Conservation (phyloP, 352 stramenopile species). For the Pythium biforme region DNA sequence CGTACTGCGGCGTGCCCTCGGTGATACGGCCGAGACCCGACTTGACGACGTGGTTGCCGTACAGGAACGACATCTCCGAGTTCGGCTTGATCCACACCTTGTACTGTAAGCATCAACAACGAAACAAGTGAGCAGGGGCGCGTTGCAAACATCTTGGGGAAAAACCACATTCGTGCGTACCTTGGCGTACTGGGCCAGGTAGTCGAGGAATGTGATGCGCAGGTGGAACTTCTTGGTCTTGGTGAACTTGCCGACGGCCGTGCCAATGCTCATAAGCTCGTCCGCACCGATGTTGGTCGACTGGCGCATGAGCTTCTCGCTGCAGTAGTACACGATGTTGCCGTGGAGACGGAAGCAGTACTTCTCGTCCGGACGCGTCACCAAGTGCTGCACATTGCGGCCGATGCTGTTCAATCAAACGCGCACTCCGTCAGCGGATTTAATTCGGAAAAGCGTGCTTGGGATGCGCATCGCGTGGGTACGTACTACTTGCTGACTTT, state of each 20-base stretch:
- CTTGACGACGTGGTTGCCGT: constrained; percentile 99
- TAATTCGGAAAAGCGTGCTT: too few relatives aligned
- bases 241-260: constrained; percentile 98
- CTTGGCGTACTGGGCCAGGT: constrained; percentile 97
- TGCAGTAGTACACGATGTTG: constrained; percentile 97
- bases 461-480: too few relatives aligned
- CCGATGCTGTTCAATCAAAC: constrained; percentile 77
- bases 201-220: constrained; percentile 98
- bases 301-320: constrained; percentile 96
- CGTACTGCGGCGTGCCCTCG: constrained; percentile 97
- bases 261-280: constrained; percentile 95
- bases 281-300: constrained; percentile 94
- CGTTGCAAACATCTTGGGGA: neutral
- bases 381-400: constrained; percentile 95
- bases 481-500: constrained; percentile 97
- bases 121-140: constrained; percentile 2
- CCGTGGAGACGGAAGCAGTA: constrained; percentile 98
- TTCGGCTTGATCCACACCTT: constrained; percentile 99
- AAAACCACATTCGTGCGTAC: constrained; percentile 31
- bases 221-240: constrained; percentile 99
- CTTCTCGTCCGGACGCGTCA: constrained; percentile 95
- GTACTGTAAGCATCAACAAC: constrained; percentile 58
- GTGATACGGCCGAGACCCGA: constrained; percentile 97
- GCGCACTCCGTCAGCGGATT: too few relatives aligned
- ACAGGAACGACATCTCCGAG: constrained; percentile 99